phyloP scores from a whole-genome alignment of 768 basidiomycete species.

The Hypholoma fasciculare region DNA sequence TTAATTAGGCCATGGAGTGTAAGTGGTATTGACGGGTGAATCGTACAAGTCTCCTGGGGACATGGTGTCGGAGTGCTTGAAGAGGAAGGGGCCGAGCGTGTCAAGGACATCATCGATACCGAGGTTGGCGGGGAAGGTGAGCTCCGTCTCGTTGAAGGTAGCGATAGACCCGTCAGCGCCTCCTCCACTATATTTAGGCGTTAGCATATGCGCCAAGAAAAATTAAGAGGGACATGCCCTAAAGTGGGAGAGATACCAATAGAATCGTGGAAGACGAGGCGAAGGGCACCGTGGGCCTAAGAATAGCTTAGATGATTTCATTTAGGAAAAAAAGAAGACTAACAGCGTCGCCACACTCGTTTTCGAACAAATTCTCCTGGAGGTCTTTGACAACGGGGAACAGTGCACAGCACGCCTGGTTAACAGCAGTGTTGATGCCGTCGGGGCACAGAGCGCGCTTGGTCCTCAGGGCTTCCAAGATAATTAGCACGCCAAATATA shows the following conservation, averaged over 20 bases:
- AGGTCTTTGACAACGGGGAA: not conserved
- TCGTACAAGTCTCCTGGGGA: conserved; percentile 47
- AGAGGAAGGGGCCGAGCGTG: conserved; percentile 31
- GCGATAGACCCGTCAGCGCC: conserved; percentile 53
- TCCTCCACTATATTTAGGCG: conserved; percentile 29
- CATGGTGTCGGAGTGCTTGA: conserved; percentile 29
- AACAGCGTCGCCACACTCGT: not conserved
- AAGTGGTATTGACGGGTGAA: not conserved
- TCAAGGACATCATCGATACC: conserved; percentile 44
- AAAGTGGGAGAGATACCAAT: not conserved
- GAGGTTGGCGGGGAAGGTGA: conserved; percentile 41
- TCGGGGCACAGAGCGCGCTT: not conserved
- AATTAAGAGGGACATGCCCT: not conserved
- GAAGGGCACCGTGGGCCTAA: conserved; percentile 2
- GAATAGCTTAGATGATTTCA: not conserved
- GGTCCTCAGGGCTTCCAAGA: not conserved
- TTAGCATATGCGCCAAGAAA: not conserved
- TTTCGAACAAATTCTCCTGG: not conserved
- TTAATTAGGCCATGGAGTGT: not conserved
- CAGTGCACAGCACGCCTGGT: not conserved
- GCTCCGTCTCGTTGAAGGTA: conserved; percentile 42
- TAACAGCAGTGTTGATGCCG: not conserved
- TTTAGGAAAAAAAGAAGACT: not conserved
- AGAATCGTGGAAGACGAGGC: not conserved
- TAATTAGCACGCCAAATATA: not conserved